Conservation (phyloP, 495 filamentous ascomycete species). For the Entonaema liquescens region DNA sequence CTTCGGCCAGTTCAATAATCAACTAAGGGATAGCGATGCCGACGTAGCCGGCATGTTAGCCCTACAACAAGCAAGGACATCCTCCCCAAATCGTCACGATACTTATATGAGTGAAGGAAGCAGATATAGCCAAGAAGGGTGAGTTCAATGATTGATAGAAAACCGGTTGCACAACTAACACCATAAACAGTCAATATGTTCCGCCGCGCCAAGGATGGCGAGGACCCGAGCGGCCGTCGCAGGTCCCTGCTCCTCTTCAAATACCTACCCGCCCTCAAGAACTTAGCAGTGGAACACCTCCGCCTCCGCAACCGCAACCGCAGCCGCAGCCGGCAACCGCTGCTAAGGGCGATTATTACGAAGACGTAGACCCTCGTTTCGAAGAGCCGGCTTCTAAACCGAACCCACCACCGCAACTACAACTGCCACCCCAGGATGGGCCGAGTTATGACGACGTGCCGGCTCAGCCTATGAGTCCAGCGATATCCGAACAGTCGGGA, state of each 20-base stretch:
- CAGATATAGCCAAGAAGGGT: slow-evolving; percentile 78
- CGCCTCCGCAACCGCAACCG: slow-evolving; percentile 45
- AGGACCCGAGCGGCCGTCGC: slow-evolving; percentile 54
- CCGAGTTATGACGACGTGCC: slow-evolving; percentile 67
- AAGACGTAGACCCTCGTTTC: slow-evolving; percentile 94
- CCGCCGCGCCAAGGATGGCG: slow-evolving; percentile 70
- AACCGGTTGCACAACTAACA: slow-evolving; percentile 15
- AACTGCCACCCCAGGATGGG: slow-evolving; percentile 40
- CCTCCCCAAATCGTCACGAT: slow-evolving; percentile 49
- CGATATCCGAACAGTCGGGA: slow-evolving; percentile 76
- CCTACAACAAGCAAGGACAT: slow-evolving; percentile 66
- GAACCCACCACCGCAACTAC: slow-evolving; percentile 35
- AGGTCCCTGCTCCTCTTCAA: slow-evolving; percentile 49
- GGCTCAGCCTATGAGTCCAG: slow-evolving; percentile 74
- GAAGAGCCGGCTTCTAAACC: slow-evolving; percentile 53
- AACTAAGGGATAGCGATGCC: slow-evolving; percentile 70
- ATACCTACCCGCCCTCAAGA: slow-evolving; percentile 53
- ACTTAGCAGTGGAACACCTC: slow-evolving; percentile 45
- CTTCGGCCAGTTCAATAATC: slow-evolving; percentile 57
- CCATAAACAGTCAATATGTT: slow-evolving; percentile 63
- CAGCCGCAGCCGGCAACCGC: slow-evolving; percentile 24
- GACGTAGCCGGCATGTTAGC: slow-evolving; percentile 75
- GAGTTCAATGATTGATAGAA: slow-evolving; percentile 53
- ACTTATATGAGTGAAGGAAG: slow-evolving; percentile 68
- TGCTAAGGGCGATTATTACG: slow-evolving; percentile 76